Percentiles rank a stretch among this genome's conserved stretches.
Conservation (phyloP, 345 rosid genomes). For the Rhizophora apiculata region DNA sequence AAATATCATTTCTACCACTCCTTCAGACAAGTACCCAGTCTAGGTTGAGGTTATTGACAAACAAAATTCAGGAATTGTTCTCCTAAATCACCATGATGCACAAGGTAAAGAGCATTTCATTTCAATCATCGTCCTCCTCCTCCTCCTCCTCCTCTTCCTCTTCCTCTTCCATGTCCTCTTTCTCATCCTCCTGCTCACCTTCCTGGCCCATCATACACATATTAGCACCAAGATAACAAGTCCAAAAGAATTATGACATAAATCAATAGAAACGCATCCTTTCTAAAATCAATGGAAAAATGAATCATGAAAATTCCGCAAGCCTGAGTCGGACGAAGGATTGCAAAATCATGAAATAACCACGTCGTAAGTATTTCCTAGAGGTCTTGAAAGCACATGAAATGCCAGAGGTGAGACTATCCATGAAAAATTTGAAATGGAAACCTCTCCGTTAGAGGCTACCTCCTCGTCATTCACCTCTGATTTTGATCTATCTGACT, state of each 20-base stretch:
- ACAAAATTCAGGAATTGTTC: not conserved
- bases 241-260: not conserved
- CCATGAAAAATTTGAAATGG: not conserved
- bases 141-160: conserved; percentile 39
- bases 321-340: not conserved
- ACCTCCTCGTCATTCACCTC: conserved; percentile 25
- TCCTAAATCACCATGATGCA: not conserved
- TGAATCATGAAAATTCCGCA: not conserved
- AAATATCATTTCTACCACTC: not conserved
- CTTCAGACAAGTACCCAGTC: not conserved
- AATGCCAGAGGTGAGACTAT: not conserved
- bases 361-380: too few species aligned
- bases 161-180: conserved; percentile 37
- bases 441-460: conserved; percentile 33
- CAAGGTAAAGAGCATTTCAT: conserved; percentile 11
- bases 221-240: not conserved
- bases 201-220: not conserved
- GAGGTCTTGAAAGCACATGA: not conserved
- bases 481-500: conserved; percentile 25
- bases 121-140: conserved; percentile 4
- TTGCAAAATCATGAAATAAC: too few species aligned
- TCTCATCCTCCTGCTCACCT: conserved; percentile 15
- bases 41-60: conserved; percentile 18
- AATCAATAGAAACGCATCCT: not conserved
- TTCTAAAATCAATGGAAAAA: not conserved